Conservation (phyloP, 2,329 filamentous ascomycete species). For the Aureobasidium sp. region DNA sequence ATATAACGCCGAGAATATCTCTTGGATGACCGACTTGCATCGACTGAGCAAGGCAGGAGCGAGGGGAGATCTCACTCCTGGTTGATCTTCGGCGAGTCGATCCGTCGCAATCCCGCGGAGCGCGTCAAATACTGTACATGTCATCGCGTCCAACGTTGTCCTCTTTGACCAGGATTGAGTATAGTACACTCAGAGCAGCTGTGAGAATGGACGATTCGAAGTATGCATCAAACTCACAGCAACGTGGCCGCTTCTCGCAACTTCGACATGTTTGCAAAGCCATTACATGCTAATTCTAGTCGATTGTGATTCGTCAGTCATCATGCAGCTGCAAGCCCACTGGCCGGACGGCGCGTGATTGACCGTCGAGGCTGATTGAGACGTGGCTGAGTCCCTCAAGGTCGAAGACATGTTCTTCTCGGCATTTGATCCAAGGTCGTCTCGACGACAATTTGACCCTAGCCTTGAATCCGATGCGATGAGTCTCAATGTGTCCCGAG, state of each 20-base stretch:
- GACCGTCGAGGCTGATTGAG: neutral
- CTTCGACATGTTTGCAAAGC: neutral
- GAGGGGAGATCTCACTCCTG: neutral
- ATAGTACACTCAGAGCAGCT: neutral
- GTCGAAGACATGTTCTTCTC: neutral
- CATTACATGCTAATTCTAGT: neutral
- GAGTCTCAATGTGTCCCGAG: neutral
- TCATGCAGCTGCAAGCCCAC: neutral
- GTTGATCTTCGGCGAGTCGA: neutral
- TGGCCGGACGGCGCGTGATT: neutral
- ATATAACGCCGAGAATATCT: neutral
- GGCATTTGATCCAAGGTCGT: neutral
- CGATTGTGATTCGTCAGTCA: neutral
- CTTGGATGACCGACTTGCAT: neutral
- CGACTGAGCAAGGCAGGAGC: neutral
- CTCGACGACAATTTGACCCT: neutral
- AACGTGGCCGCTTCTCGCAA: neutral
- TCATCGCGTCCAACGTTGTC: neutral
- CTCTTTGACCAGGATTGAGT: neutral
- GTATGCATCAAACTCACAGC: neutral
- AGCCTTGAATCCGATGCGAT: neutral
- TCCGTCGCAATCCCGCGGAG: neutral
- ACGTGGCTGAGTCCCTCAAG: neutral
- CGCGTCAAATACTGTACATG: neutral
- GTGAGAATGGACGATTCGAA: neutral